Conservation (phyloP, 148 eudicot genomes). For the Cornus florida region DNA sequence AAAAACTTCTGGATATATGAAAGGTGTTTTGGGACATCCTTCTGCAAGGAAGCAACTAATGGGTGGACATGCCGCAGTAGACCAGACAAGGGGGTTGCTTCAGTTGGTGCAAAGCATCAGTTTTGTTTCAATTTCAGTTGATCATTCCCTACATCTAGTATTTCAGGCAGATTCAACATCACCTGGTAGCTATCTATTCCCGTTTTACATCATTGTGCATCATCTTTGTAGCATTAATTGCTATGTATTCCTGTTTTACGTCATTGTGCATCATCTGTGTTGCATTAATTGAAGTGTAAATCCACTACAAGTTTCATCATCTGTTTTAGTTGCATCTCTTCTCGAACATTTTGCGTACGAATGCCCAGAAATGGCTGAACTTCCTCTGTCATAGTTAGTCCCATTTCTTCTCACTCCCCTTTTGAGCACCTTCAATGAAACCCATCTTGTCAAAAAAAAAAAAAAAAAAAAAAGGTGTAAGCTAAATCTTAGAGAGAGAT, state of each 20-base stretch:
- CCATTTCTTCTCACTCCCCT: not conserved
- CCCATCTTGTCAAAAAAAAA: too few species aligned
- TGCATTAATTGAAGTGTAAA: not conserved
- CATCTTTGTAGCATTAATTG: not conserved
- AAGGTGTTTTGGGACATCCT: slow-evolving; percentile 79
- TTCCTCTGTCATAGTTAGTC: not conserved
- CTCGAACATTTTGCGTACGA: not conserved
- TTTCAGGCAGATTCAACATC: slow-evolving; percentile 70
- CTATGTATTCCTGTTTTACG: slow-evolving; percentile 3
- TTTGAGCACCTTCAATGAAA: too few species aligned
- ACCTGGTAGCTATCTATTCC: slow-evolving; percentile 47
- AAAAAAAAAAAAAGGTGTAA: too few species aligned
- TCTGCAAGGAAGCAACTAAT: slow-evolving; percentile 69
- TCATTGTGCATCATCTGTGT: not conserved
- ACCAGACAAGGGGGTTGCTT: slow-evolving; percentile 78
- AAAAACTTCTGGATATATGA: slow-evolving; percentile 68
- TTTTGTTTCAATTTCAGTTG: slow-evolving; percentile 74
- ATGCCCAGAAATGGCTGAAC: not conserved
- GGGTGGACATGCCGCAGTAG: slow-evolving; percentile 60
- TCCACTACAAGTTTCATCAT: not conserved
- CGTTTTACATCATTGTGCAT: not conserved
- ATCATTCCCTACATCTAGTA: slow-evolving; percentile 84
- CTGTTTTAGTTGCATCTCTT: not conserved
- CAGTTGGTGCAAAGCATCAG: slow-evolving; percentile 95
- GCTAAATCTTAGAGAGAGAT: too few species aligned